These are phyloP conservation scores for Diplodia intermedia DNA, from an alignment of 2,329 filamentous ascomycete species.

Conservation along the genomic window DNA sequence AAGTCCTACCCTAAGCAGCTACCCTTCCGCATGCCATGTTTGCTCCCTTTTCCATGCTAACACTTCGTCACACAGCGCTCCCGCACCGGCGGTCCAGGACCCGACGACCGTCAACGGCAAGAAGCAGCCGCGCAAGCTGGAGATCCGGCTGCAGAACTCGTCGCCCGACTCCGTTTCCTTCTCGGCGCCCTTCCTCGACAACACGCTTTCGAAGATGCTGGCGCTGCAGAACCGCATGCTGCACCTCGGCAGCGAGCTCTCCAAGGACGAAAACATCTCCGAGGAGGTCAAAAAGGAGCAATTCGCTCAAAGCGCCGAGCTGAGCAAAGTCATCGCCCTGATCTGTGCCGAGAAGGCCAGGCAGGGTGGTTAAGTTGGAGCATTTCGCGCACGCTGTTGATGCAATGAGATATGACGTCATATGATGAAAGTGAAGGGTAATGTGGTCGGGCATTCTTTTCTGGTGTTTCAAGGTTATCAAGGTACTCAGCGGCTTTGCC, in stretches of 20 bases:
- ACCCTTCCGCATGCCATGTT: not conserved
- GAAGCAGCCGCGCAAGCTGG: constrained; percentile 57
- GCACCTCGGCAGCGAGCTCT: constrained; percentile 55
- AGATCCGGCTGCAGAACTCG: constrained; percentile 55
- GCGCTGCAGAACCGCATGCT: constrained; percentile 59
- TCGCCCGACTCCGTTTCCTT: constrained; percentile 53
- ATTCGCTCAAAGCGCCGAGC: constrained; percentile 57
- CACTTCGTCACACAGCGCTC: not conserved
- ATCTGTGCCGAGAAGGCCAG: constrained; percentile 61
- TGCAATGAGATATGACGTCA: not conserved
- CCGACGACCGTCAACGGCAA: constrained; percentile 41
- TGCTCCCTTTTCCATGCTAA: not conserved
- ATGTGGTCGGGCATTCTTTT: not conserved
- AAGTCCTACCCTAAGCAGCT: not conserved
- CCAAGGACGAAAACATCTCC: constrained; percentile 43
- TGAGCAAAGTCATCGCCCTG: constrained; percentile 58
- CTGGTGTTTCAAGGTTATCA: constrained; percentile 7
- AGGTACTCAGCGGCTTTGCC: not conserved
- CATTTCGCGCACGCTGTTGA: not conserved
- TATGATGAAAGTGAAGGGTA: not conserved
- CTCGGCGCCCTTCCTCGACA: constrained; percentile 61
- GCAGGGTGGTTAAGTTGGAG: constrained; percentile 48
- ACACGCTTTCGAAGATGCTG: constrained; percentile 59
- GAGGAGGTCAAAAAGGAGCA: constrained; percentile 59
- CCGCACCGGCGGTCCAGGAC: constrained; percentile 38